A percentile compares a stretch with the other conserved stretches of the same genome.
Conservation (phyloP, 208 protist genomes). For the Wallacemonas rigidus region DNA sequence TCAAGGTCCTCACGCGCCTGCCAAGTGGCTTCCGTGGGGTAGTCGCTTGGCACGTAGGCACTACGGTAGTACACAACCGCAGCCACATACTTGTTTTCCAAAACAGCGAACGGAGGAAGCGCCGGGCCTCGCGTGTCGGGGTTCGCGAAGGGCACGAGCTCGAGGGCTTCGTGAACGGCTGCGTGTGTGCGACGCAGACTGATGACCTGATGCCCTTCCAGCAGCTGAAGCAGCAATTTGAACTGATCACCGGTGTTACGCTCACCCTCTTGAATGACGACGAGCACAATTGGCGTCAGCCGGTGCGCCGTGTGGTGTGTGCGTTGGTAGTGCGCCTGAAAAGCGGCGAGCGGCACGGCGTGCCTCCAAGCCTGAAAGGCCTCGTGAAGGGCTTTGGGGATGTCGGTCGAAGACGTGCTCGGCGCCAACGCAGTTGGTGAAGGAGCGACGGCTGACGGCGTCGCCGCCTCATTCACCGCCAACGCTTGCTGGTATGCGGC, state of each 20-base stretch:
- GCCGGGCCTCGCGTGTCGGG: not conserved
- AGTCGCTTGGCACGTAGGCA: slow-evolving; percentile 93
- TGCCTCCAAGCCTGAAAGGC: slow-evolving; percentile 47
- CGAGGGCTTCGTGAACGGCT: slow-evolving; percentile 62
- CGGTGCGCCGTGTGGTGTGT: not conserved
- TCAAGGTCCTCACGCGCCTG: slow-evolving; percentile 74
- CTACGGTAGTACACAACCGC: slow-evolving; percentile 93
- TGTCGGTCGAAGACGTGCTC: slow-evolving; percentile 39
- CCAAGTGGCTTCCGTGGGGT: slow-evolving; percentile 80
- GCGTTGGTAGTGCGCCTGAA: slow-evolving; percentile 2
- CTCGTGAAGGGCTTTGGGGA: slow-evolving; percentile 50
- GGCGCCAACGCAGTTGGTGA: slow-evolving; percentile 22
- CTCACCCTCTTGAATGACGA: slow-evolving; percentile 93
- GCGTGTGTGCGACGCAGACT: slow-evolving; percentile 85
- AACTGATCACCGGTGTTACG: slow-evolving; percentile 95
- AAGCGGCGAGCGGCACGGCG: slow-evolving; percentile 20
- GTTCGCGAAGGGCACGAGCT: slow-evolving; percentile 33
- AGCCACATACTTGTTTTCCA: slow-evolving; percentile 63
- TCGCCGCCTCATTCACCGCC: not conserved
- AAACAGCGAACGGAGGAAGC: slow-evolving; percentile 59
- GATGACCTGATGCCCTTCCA: slow-evolving; percentile 69
- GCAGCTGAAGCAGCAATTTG: slow-evolving; percentile 76
- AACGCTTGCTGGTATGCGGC: slow-evolving; percentile 30
- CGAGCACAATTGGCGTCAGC: slow-evolving; percentile 74
- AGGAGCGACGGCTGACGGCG: not conserved